Evolutionary conservation across 2,329 filamentous ascomycete genomes (phyloP).

Genomic region (Chalaropsis thielavioides): DNA sequence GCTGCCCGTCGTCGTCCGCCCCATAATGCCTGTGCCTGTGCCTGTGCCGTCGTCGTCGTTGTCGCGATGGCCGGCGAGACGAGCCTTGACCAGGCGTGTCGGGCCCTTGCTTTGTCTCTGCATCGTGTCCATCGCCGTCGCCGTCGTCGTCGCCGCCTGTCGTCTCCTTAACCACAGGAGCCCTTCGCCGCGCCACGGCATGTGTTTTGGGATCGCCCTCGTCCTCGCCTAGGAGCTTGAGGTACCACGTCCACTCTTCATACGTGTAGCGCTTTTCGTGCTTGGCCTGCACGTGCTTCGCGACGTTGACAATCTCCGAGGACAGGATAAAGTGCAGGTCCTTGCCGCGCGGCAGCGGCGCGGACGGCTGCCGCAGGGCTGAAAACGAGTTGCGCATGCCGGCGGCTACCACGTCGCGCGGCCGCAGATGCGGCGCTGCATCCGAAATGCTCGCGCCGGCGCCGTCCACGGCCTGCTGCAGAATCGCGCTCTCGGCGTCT

Average conservation of each 20-base stretch:
- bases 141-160: neutral
- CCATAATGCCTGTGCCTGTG: neutral
- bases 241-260: constrained; percentile 76
- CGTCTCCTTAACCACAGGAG: neutral
- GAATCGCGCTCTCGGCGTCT: constrained; percentile 10
- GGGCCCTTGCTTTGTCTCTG: neutral
- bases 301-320: constrained; percentile 53
- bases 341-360: constrained; percentile 29
- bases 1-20: constrained; percentile 2
- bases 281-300: constrained; percentile 45
- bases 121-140: neutral
- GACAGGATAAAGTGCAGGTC: constrained; percentile 53
- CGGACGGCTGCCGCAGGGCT: constrained; percentile 2
- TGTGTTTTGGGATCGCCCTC: constrained; percentile 39
- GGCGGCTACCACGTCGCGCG: neutral
- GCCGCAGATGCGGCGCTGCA: constrained; percentile 5
- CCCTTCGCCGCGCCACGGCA: constrained; percentile 25
- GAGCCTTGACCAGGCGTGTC: constrained; percentile 1
- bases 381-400: neutral
- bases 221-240: constrained; percentile 58
- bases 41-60: neutral
- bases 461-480: neutral
- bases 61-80: neutral
- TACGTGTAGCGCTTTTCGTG: constrained; percentile 54
- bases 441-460: neutral